Base-by-base conservation (phyloP, 2,329 filamentous ascomycete genomes). In the Aureobasidium sp. region DNA sequence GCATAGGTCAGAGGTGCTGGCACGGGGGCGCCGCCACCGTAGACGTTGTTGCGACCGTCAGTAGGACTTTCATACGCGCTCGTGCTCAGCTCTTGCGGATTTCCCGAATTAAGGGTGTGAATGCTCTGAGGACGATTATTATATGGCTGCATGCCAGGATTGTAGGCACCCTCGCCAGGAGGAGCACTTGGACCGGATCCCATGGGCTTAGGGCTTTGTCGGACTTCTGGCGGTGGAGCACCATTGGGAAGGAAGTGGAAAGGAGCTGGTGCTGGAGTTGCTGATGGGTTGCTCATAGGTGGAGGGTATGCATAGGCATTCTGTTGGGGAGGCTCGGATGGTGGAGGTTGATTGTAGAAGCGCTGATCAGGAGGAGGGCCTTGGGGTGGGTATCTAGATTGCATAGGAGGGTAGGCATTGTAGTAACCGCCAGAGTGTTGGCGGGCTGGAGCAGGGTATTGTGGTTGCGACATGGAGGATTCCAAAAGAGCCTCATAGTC, bases 401-500 rank as follows among this genome's bases (percentile, higher is more conserved):
- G 63, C 60, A 67, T 66, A 3, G 73, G 68, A 47, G 73, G 69
- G 72, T 93, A 94, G 67, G 82, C 85, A 50, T 64, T 61, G 39
- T 61, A 58, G 54, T 62, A 64, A 37, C 49, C 50, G 2, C 62
- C 54, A 17, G 60, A 64, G 4, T 52, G 60, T 35, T 64, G 62
- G 2, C 62, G 56, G 27, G 31, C 39, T 19, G 50, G 62, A 27
- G 60, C 60, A 33, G 62, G 52, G 24, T 66, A 66, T 29, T 63
- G 62, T 27, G 92, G 89, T 68, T 97, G 93, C 1, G 92, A 86
- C 93, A 99, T 97, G 61, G 93, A 97, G 19, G 90, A 89, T 75
- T 99, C 94, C 22, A 99, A 80, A n/a, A 99, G 82, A 33, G 90
- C 87, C 76, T 99, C 94, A 73, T 99, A 99, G 76, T 99, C 94